Conservation (phyloP, 805 yeast genomes). For the Yamadazyma nakazawae region DNA sequence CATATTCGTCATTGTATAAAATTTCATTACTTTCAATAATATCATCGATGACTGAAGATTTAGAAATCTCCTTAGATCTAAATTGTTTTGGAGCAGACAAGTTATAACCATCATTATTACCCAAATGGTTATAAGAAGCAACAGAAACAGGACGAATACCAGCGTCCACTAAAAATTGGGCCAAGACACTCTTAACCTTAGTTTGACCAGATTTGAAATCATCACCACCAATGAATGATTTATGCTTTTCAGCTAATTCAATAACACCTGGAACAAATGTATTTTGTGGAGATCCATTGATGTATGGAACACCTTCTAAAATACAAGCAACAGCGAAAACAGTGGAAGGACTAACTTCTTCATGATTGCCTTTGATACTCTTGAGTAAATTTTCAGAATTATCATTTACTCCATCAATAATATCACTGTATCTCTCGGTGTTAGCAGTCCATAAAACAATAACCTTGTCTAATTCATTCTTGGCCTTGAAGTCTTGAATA, state of each 20-base stretch:
- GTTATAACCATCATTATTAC: constrained; percentile 94
- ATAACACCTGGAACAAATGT: constrained; percentile 95
- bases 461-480: constrained; percentile 77
- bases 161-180: constrained; percentile 94
- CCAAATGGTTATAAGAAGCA: constrained; percentile 94
- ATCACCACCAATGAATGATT: constrained; percentile 89
- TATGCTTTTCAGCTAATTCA: constrained; percentile 77
- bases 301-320: constrained; percentile 83
- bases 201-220: constrained; percentile 98
- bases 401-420: constrained; percentile 80
- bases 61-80: constrained; percentile 92
- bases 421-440: constrained; percentile 87
- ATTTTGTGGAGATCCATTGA: constrained; percentile 96
- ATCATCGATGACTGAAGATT: constrained; percentile 90
- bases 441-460: constrained; percentile 96
- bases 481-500: constrained; percentile 69
- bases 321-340: constrained; percentile 91
- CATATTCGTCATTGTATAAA: constrained; percentile 75
- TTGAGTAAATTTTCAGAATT: constrained; percentile 74
- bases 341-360: constrained; percentile 89
- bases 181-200: constrained; percentile 91
- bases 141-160: constrained; percentile 93
- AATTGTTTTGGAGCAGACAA: constrained; percentile 89
- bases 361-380: constrained; percentile 74
- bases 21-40: constrained; percentile 84